Evolutionary conservation across 306 rosid species (phyloP), one percentile per base, ranked within the genome.

Genomic region (Glycine tomentella): DNA sequence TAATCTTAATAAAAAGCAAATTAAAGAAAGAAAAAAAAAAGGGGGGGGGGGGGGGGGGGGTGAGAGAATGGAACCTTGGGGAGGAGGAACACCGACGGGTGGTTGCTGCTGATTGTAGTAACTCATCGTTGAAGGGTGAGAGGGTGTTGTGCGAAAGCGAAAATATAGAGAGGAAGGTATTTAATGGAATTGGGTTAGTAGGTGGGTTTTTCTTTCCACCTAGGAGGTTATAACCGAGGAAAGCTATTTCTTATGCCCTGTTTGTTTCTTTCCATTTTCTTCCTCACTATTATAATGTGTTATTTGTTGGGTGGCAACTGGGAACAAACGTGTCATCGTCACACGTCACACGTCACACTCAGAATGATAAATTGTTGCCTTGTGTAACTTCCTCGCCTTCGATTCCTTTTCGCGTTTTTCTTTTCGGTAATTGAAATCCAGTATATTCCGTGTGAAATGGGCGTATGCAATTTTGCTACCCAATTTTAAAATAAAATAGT

Each of bases 51-150:
- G n/a, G n/a, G n/a, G n/a, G n/a, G n/a, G 20, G 20, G 20, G 20
- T 20, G 20, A 20, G 6, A 0, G 2, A 51, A 8, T 2, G 3
- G 44, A 31, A 94, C 98, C 98, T 87, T 94, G 98, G 1, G 90
- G 88, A n/a, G 98, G 98, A 58, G 98, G 98, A 73, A 88, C 97
- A 2, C 97, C 98, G 16, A 94, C 97, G 3, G 98, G 98, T 8
- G 98, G 97, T 52, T 86, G 98, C 25, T 92, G 93, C 84, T 94
- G 98, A 33, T 82, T 87, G 92, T 92, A 92, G 74, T 94, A 91
- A 69, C 97, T 94, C 98, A 94, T 94, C 9, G 51, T 0, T 3
- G 6, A 25, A 25, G 31, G 13, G 5, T 1, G 10, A 7, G 44
- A 4, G 1, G 33, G 4, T 25, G 10, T 17, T 25, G 31, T 25